A percentile compares a stretch with the other conserved stretches of the same genome.
Evolutionary conservation across 306 rosid genomes (phyloP).

Genomic region (Macrotyloma uniflorum): DNA sequence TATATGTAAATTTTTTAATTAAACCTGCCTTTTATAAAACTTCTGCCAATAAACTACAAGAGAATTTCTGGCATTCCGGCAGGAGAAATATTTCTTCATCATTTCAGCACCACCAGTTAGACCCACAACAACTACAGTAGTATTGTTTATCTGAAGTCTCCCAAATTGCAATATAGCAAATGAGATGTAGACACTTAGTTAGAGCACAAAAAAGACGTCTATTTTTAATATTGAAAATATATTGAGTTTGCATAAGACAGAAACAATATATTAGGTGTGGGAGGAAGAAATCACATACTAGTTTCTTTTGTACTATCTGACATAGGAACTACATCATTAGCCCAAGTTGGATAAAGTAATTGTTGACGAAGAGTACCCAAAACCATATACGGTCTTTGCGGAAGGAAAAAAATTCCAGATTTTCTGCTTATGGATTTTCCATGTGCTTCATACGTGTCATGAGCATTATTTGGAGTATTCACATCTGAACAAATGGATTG

Average conservation of each 20-base stretch:
- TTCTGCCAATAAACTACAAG: neutral
- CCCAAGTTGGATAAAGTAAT: conserved; percentile 93
- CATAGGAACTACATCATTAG: conserved; percentile 51
- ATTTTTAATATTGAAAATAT: neutral
- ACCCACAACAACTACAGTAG: neutral
- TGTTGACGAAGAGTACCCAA: conserved; percentile 94
- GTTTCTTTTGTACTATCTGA: conserved; percentile 44
- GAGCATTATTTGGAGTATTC: conserved; percentile 35
- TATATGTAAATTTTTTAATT: neutral
- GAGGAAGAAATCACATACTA: conserved; percentile 49
- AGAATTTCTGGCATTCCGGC: neutral
- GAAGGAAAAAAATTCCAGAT: conserved; percentile 78
- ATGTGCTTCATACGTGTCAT: conserved; percentile 33
- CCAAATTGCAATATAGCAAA: conserved; percentile 14
- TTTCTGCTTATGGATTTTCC: conserved; percentile 55
- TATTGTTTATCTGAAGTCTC: conserved; percentile 1
- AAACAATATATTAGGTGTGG: neutral
- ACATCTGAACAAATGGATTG: conserved; percentile 46
- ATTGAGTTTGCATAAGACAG: neutral
- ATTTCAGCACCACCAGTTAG: conserved; percentile 1
- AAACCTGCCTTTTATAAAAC: conserved; percentile 2
- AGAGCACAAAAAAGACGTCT: neutral
- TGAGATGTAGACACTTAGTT: neutral
- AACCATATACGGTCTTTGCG: conserved; percentile 98
- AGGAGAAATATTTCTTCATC: neutral